Percentiles rank a stretch among this genome's conserved stretches.
phyloP scores from a whole-genome alignment of 208 protist species.

The Leishmania mexicana region DNA sequence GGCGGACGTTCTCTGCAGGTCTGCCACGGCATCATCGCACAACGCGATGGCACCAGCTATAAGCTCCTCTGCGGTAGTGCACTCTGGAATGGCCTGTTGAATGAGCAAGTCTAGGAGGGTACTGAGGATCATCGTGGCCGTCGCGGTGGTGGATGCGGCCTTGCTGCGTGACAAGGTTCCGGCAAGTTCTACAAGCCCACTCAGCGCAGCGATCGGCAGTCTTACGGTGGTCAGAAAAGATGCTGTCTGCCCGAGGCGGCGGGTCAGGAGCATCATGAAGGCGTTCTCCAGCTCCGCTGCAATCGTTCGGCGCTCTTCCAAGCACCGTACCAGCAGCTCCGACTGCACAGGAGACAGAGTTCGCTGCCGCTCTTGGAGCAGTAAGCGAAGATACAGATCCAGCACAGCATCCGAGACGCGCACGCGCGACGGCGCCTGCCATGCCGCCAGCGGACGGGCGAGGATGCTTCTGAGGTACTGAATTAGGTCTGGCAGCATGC shows the following conservation, averaged over 20 bases:
- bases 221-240: conserved; percentile 10
- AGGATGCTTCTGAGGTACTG: conserved; percentile 18
- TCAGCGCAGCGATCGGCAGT: conserved; percentile 19
- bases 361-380: conserved; percentile 31
- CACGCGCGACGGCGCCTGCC: background rate
- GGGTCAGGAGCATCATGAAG: conserved; percentile 65
- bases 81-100: conserved; percentile 18
- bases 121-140: conserved; percentile 33
- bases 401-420: conserved; percentile 57
- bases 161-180: conserved; percentile 1
- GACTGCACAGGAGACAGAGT: conserved; percentile 17
- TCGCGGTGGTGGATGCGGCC: conserved; percentile 16
- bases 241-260: conserved; percentile 48
- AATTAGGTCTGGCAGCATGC: conserved; percentile 12
- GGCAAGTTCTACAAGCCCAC: conserved; percentile 21
- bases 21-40: conserved; percentile 12
- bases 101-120: conserved; percentile 48
- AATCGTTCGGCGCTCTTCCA: conserved; percentile 39
- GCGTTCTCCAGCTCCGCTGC: conserved; percentile 46
- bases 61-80: conserved; percentile 20
- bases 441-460: background rate
- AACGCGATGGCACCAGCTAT: conserved; percentile 14
- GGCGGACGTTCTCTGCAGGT: conserved; percentile 7
- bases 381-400: conserved; percentile 57
- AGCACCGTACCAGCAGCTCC: conserved; percentile 37